Evolutionary conservation across 306 rosid genomes (phyloP).

Genomic region (Trichosanthes truncata): DNA sequence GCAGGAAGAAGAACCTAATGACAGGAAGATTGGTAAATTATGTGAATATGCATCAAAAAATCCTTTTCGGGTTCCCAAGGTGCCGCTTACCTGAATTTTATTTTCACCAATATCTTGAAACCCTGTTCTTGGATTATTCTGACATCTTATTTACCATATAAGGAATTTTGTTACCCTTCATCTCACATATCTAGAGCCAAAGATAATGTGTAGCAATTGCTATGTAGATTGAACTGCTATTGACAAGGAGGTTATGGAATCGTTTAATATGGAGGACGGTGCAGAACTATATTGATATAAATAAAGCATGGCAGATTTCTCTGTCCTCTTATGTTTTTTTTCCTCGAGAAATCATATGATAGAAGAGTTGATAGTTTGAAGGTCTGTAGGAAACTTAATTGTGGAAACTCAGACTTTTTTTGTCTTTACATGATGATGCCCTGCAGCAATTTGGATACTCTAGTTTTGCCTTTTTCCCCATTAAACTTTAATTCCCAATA

Average conservation of each 20-base stretch:
- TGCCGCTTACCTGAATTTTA: not conserved
- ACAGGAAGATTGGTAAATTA: conserved; percentile 62
- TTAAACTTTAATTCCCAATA: no score
- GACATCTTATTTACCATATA: not conserved
- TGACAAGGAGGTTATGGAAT: not conserved
- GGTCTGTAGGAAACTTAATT: not conserved
- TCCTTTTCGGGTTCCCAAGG: conserved; percentile 93
- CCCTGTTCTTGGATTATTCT: not conserved
- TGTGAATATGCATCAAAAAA: conserved; percentile 75
- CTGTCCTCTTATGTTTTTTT: not conserved
- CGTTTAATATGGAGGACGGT: not conserved
- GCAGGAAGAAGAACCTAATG: conserved; percentile 80
- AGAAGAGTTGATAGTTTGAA: not conserved
- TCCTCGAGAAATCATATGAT: not conserved
- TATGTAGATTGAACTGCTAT: not conserved
- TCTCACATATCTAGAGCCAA: not conserved
- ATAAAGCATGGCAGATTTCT: not conserved
- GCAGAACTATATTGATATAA: not conserved
- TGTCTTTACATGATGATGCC: not conserved
- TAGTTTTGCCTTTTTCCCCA: not conserved
- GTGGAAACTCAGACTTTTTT: not conserved
- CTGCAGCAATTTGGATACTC: not conserved
- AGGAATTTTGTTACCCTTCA: not conserved
- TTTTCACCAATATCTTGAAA: not conserved
- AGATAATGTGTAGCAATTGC: not conserved